These are phyloP conservation scores for Apophysomyces elegans DNA, from an alignment of 371 early-diverging fungal species.

Conservation along the genomic window DNA sequence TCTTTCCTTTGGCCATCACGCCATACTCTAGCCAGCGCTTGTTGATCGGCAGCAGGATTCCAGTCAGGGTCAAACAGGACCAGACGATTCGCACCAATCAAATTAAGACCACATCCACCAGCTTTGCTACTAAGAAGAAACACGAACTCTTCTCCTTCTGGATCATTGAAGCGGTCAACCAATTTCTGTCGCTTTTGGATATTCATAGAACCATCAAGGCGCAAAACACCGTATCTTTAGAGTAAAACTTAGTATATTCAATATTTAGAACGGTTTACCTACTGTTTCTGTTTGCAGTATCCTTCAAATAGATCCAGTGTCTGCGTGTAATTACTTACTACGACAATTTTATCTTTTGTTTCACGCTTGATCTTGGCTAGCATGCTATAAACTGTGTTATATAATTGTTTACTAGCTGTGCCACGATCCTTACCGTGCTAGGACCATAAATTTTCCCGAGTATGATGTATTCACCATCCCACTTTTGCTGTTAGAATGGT, in stretches of 20 bases:
- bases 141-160: conserved; percentile 82
- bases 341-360: conserved; percentile 92
- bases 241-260: background rate
- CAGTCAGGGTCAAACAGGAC: conserved; percentile 94
- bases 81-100: conserved; percentile 96
- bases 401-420: conserved; percentile 38
- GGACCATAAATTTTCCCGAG: conserved; percentile 89
- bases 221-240: conserved; percentile 71
- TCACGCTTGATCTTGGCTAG: conserved; percentile 70
- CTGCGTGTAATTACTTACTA: conserved; percentile 97
- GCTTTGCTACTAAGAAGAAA: conserved; percentile 97
- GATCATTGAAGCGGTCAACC: conserved; percentile 95
- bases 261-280: conserved; percentile 20
- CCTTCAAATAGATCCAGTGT: conserved; percentile 94
- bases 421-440: conserved; percentile 62
- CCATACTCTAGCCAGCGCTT: conserved; percentile 96
- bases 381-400: conserved; percentile 46
- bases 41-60: conserved; percentile 84
- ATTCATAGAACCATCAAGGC: conserved; percentile 94
- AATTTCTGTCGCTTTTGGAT: conserved; percentile 90
- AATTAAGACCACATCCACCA: conserved; percentile 97
- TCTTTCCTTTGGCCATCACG: conserved; percentile 97
- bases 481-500: conserved; percentile 33
- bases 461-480: conserved; percentile 66
- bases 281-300: conserved; percentile 78